phyloP scores from a whole-genome alignment of 2,329 filamentous ascomycete genomes.

The Hypoxylon sp. region DNA sequence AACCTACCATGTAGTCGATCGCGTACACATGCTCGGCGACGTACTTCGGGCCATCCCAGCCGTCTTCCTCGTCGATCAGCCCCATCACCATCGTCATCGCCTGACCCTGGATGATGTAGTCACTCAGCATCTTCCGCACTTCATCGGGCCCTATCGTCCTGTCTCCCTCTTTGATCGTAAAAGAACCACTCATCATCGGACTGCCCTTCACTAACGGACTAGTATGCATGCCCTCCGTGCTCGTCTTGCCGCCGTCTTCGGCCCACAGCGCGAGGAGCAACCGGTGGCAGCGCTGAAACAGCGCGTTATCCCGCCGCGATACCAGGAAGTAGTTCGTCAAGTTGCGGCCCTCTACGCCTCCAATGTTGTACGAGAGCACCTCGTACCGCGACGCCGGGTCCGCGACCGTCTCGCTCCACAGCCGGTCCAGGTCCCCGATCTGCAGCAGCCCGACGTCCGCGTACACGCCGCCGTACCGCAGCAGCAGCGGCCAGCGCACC shows the following conservation, averaged over 20 bases:
- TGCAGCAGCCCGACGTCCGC: conserved; percentile 70
- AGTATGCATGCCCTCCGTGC: conserved; percentile 66
- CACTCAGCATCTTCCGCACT: conserved; percentile 61
- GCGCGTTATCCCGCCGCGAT: conserved; percentile 57
- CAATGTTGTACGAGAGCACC: conserved; percentile 63
- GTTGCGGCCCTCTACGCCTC: conserved; percentile 53
- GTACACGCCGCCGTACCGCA: conserved; percentile 71
- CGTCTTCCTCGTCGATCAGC: conserved; percentile 64
- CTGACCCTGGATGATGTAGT: conserved; percentile 72
- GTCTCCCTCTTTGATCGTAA: conserved; percentile 57
- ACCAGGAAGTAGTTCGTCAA: conserved; percentile 67
- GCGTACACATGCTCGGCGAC: conserved; percentile 64
- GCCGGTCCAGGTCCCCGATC: conserved; percentile 68
- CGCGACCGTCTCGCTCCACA: conserved; percentile 66
- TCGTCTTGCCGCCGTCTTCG: conserved; percentile 58
- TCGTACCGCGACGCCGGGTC: conserved; percentile 63
- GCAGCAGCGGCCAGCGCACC: conserved; percentile 69
- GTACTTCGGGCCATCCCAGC: conserved; percentile 70
- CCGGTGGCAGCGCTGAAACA: conserved; percentile 63
- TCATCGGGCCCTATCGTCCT: conserved; percentile 58
- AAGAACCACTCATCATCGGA: conserved; percentile 57
- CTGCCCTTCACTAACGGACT: conserved; percentile 63
- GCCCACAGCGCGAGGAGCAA: conserved; percentile 68
- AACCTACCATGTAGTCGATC: conserved; percentile 65
- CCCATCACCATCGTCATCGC: conserved; percentile 66